phyloP scores from a whole-genome alignment of 441 rosid species.

The Brassica balearica region DNA sequence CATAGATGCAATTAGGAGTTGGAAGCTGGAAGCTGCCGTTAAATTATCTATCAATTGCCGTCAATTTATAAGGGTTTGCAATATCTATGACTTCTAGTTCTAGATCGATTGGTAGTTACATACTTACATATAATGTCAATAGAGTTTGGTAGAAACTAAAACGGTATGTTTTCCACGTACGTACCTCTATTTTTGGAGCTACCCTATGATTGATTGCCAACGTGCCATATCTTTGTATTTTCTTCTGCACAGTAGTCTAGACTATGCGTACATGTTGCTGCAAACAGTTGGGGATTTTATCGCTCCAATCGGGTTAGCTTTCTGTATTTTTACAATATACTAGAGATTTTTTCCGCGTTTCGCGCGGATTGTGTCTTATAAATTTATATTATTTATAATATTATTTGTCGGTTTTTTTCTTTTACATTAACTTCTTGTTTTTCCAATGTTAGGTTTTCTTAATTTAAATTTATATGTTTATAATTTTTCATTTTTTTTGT shows the following conservation, averaged over 20 bases:
- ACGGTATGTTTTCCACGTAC: conserved; percentile 17
- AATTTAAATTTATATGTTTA: too few species aligned
- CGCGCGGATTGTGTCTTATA: too few species aligned
- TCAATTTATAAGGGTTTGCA: conserved; percentile 36
- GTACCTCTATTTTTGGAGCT: conserved; percentile 16
- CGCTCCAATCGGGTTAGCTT: neutral
- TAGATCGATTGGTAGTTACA: neutral
- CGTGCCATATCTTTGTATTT: conserved; percentile 19
- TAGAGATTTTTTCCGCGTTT: too few species aligned
- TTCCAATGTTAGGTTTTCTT: too few species aligned
- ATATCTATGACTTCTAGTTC: conserved; percentile 18
- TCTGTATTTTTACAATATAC: neutral
- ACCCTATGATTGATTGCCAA: conserved; percentile 3
- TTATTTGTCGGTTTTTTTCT: too few species aligned
- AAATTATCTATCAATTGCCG: conserved; percentile 11
- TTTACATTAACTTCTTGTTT: too few species aligned
- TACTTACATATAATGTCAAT: conserved; percentile 8
- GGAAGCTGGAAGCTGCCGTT: conserved; percentile 36
- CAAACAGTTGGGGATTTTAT: conserved; percentile 15
- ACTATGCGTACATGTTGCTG: conserved; percentile 24
- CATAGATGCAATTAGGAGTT: conserved; percentile 16
- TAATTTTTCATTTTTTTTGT: too few species aligned
- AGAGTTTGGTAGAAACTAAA: conserved; percentile 29
- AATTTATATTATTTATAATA: too few species aligned
- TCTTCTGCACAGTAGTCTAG: conserved; percentile 4